Base-by-base conservation (phyloP, 2,329 filamentous ascomycete species). In the Pseudogymnoascus sp. region DNA sequence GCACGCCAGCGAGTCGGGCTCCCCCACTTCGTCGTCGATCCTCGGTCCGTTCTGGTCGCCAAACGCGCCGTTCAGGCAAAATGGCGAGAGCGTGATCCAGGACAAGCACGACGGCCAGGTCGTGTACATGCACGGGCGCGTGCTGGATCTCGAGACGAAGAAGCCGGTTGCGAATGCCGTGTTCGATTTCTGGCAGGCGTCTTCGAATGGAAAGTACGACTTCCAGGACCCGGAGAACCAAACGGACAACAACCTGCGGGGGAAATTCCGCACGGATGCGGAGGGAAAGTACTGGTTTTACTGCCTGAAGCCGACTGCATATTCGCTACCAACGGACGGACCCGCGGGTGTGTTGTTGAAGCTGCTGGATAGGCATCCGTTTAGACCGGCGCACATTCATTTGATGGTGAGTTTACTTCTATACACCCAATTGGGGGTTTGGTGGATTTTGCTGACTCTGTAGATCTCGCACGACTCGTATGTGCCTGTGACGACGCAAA, bases 11-110 rank as follows among this genome's bases (percentile, higher is more conserved):
- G 83, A 88, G 62, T 79, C 81, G 62, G 78, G 79, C 70, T 78
- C 81, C 63, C 86, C 87, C 54, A 90, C 88, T n/a, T 89, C 86
- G 2, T 88, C 86, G 64, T 82, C 87, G 63, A 91, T 91, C 70
- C 84, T 91, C 63, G 88, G 88, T 1, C 88, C 88, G 66, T 90
- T 91, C 80, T 91, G 87, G 87, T 87, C 84, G 9, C 87, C 87
- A 68, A 80, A 89, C 68, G 85, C 88, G 1, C 87, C 88, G 33
- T 89, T 89, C 82, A 84, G 87, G 50, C 79, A 84, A 37, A 80
- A 84, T 66, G 87, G 87, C 66, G 80, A 77, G 71, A 80, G 76
- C 72, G 87, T 90, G 72, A 85, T 90, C 69, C 84, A 86, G 71
- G 75, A 86, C 72, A 76, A 78, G 37, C 78, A 83, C 61, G 76